A percentile compares a stretch with the other conserved stretches of the same genome.
Conservation (phyloP, 1,284 basidiomycete species). For the Omphalotus olearius region DNA sequence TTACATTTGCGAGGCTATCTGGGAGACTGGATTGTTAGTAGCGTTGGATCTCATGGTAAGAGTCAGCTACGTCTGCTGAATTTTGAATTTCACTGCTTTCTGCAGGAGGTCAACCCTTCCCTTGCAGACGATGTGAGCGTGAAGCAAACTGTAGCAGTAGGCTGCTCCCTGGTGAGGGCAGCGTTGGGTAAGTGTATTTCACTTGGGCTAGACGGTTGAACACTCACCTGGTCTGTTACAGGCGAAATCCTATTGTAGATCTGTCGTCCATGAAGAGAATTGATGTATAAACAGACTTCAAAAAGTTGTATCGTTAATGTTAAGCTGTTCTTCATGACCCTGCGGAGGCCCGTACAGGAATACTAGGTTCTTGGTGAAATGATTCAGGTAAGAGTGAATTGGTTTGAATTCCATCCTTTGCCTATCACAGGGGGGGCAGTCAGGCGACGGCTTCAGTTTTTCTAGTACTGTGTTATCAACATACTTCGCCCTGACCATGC, state of each 20-base stretch:
- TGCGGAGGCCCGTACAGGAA: too few relatives aligned
- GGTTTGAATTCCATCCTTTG: too few relatives aligned
- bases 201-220: background rate
- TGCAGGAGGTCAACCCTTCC: constrained; percentile 94
- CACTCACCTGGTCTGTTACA: constrained; percentile 16
- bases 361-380: too few relatives aligned
- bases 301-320: too few relatives aligned
- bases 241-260: constrained; percentile 35
- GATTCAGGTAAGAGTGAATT: too few relatives aligned
- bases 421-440: too few relatives aligned
- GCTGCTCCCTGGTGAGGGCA: constrained; percentile 87
- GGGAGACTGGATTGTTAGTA: constrained; percentile 91
- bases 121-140: constrained; percentile 73
- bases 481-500: too few relatives aligned
- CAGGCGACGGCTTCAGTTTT: too few relatives aligned
- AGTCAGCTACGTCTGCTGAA: constrained; percentile 12
- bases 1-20: constrained; percentile 94
- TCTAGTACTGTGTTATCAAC: too few relatives aligned
- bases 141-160: constrained; percentile 88
- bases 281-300: too few relatives aligned
- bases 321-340: too few relatives aligned
- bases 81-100: background rate
- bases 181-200: constrained; percentile 69
- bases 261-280: too few relatives aligned
- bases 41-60: constrained; percentile 89